Evolutionary conservation across 169 alveolate species (phyloP).

Genomic region (Eimeria zaria): DNA sequence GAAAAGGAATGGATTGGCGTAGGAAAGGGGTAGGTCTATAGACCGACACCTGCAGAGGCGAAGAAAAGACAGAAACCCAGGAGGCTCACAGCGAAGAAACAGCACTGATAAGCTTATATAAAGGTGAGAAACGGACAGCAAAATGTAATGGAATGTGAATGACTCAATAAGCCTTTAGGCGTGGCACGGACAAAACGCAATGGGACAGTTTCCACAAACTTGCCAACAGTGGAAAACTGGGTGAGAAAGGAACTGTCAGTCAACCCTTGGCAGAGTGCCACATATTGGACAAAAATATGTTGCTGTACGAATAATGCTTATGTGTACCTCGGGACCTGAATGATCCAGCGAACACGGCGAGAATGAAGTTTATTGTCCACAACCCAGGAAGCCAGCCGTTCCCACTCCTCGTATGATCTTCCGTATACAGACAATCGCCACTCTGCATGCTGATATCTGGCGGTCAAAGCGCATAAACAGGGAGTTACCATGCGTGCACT

Average conservation of each 20-base stretch:
- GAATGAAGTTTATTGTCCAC: conserved; percentile 87
- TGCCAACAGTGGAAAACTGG: neutral
- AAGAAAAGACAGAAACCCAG: neutral
- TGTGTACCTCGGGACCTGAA: conserved; percentile 92
- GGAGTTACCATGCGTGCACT: neutral
- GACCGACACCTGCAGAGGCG: neutral
- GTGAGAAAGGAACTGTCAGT: neutral
- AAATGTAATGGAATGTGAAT: neutral
- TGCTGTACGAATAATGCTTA: neutral
- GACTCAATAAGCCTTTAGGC: neutral
- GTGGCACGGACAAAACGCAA: neutral
- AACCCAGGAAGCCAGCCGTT: conserved; percentile 95
- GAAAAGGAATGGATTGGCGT: neutral
- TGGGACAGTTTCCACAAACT: neutral
- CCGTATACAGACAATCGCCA: conserved; percentile 97
- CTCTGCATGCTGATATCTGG: conserved; percentile 93
- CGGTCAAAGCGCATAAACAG: neutral
- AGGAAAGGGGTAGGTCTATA: neutral
- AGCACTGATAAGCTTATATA: neutral
- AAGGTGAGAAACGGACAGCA: neutral
- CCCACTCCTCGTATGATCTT: conserved; percentile 94
- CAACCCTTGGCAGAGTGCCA: neutral
- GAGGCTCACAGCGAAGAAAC: neutral
- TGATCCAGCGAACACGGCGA: conserved; percentile 92
- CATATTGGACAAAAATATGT: neutral